Percentiles rank a stretch among this genome's conserved stretches.
These are phyloP conservation scores for Nannochloris sp. DNA, from an alignment of 139 green algal genomes.

Conservation along the genomic window DNA sequence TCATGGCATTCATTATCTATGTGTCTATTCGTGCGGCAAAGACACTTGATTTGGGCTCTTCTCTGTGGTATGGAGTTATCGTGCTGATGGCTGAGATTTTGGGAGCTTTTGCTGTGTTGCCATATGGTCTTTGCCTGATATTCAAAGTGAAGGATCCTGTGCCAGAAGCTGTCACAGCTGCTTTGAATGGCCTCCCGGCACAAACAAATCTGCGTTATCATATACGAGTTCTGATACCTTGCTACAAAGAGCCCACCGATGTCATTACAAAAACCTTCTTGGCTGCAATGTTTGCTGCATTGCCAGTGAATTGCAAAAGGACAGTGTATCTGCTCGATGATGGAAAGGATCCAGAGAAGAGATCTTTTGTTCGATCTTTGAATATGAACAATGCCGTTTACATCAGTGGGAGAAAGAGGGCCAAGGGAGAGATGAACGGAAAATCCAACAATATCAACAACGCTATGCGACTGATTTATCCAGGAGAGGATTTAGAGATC, in stretches of 20 bases:
- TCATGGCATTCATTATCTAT: conserved; percentile 41
- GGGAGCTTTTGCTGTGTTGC: conserved; percentile 39
- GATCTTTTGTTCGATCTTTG: conserved; percentile 29
- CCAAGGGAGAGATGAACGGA: conserved; percentile 62
- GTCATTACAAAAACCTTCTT: conserved; percentile 42
- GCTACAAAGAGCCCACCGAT: conserved; percentile 54
- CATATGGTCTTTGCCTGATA: conserved; percentile 37
- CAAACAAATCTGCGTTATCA: conserved; percentile 36
- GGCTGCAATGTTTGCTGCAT: conserved; percentile 30
- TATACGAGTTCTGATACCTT: conserved; percentile 46
- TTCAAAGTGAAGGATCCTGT: conserved; percentile 20
- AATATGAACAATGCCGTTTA: conserved; percentile 44
- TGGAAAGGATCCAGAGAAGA: conserved; percentile 41
- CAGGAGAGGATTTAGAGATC: conserved; percentile 28
- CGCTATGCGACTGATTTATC: conserved; percentile 46
- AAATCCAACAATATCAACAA: conserved; percentile 79
- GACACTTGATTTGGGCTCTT: conserved; percentile 41
- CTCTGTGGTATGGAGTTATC: conserved; percentile 35
- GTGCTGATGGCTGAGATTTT: conserved; percentile 43
- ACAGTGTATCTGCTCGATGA: conserved; percentile 55
- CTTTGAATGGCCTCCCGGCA: conserved; percentile 10
- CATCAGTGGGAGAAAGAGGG: conserved; percentile 53
- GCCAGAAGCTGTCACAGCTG: neutral
- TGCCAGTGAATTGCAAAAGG: conserved; percentile 33
- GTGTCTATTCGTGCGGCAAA: conserved; percentile 35